Percentiles rank a stretch among this genome's conserved stretches.
Evolutionary conservation across 2,329 filamentous ascomycete species (phyloP).

Genomic region (Xylariaceae sp.): DNA sequence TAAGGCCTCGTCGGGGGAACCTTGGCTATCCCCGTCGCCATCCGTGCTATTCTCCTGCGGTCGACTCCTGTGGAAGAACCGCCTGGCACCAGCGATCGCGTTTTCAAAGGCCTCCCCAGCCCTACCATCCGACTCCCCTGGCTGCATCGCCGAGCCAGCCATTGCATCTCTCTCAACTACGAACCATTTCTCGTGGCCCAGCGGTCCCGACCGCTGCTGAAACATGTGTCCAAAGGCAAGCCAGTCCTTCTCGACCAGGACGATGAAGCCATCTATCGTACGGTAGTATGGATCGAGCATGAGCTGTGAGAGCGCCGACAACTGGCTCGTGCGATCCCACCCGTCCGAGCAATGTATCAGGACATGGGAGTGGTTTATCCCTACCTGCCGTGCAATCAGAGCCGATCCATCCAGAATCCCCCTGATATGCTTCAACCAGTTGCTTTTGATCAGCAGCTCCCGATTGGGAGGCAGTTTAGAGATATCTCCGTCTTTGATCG

Average conservation of each 20-base stretch:
- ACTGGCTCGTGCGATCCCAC: slow-evolving; percentile 94
- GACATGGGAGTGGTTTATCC: slow-evolving; percentile 88
- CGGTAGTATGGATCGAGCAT: slow-evolving; percentile 95
- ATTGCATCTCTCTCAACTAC: slow-evolving; percentile 73
- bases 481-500: slow-evolving; percentile 87
- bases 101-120: slow-evolving; percentile 75
- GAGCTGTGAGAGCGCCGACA: slow-evolving; percentile 85
- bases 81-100: slow-evolving; percentile 75
- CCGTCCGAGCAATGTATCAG: slow-evolving; percentile 97
- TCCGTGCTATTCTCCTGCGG: slow-evolving; percentile 56
- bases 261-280: slow-evolving; percentile 89
- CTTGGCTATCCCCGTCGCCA: slow-evolving; percentile 30
- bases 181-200: slow-evolving; percentile 94
- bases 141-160: slow-evolving; percentile 57
- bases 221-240: slow-evolving; percentile 98
- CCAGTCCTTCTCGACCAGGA: slow-evolving; percentile 96
- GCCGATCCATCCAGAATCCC: slow-evolving; percentile 78
- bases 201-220: slow-evolving; percentile 78
- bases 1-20: slow-evolving; percentile 26
- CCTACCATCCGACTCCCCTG: slow-evolving; percentile 55
- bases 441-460: slow-evolving; percentile 75
- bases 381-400: slow-evolving; percentile 80
- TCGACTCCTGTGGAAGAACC: slow-evolving; percentile 82
- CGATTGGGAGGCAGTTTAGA: slow-evolving; percentile 75
- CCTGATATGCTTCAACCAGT: slow-evolving; percentile 86